Evolutionary conservation across 208 protist species (phyloP).

Genomic region (Trypanosoma platydactyli): DNA sequence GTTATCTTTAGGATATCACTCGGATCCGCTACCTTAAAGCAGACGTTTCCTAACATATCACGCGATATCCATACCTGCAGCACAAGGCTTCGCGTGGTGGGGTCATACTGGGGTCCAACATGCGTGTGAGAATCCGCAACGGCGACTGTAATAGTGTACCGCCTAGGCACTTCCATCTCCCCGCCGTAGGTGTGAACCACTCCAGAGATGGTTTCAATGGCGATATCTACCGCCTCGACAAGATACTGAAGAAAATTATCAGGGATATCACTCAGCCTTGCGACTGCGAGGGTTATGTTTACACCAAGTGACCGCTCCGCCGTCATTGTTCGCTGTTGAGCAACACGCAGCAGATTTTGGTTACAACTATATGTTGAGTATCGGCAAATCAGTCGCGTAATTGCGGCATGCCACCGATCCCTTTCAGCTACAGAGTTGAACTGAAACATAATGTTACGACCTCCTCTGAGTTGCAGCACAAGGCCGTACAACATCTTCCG

Average conservation of each 20-base stretch:
- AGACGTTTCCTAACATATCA: slow-evolving; percentile 47
- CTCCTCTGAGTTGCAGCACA: slow-evolving; percentile 49
- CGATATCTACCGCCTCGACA: slow-evolving; percentile 74
- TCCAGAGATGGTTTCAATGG: slow-evolving; percentile 52
- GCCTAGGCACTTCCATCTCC: slow-evolving; percentile 44
- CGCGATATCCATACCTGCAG: slow-evolving; percentile 55
- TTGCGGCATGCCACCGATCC: slow-evolving; percentile 66
- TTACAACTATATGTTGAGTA: slow-evolving; percentile 61
- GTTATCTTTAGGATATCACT: slow-evolving; percentile 66
- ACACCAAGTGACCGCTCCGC: slow-evolving; percentile 56
- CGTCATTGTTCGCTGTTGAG: slow-evolving; percentile 41
- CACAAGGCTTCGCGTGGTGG: slow-evolving; percentile 50
- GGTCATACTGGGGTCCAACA: slow-evolving; percentile 63
- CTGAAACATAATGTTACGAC: slow-evolving; percentile 58
- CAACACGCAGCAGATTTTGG: slow-evolving; percentile 52
- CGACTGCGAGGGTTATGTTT: slow-evolving; percentile 61
- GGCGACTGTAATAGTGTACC: slow-evolving; percentile 61
- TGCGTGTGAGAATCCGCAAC: slow-evolving; percentile 26
- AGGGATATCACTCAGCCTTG: slow-evolving; percentile 48
- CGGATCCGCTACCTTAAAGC: slow-evolving; percentile 54
- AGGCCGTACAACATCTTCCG: slow-evolving; percentile 83
- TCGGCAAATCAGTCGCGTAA: slow-evolving; percentile 65
- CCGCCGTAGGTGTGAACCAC: slow-evolving; percentile 47
- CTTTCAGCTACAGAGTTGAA: slow-evolving; percentile 69
- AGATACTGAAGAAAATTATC: slow-evolving; percentile 78